A percentile compares a stretch with the other conserved stretches of the same genome.
Conservation (phyloP, 2,329 filamentous ascomycete genomes). For the Talaromyces rugulosus region DNA sequence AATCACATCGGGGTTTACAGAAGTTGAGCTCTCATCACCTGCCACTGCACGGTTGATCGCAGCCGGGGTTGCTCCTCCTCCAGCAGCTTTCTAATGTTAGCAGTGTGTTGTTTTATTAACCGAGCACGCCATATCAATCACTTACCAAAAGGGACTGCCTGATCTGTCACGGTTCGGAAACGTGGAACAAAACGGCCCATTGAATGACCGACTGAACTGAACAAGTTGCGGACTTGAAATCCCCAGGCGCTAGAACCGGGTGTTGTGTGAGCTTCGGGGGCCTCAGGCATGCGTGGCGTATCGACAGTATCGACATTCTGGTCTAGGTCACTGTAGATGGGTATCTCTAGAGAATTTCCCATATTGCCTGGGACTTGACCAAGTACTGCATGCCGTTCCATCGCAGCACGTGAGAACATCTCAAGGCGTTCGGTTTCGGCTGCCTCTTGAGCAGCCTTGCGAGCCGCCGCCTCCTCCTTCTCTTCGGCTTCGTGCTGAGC, state of each 20-base stretch:
- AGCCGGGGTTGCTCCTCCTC: conserved; percentile 2
- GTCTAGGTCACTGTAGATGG: background rate
- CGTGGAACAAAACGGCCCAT: conserved; percentile 10
- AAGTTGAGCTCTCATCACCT: background rate
- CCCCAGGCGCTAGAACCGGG: conserved; percentile 7
- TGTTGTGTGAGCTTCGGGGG: conserved; percentile 1
- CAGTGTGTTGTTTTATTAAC: background rate
- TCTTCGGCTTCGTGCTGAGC: conserved; percentile 5
- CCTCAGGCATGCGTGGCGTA: background rate
- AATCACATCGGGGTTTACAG: background rate
- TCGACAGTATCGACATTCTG: background rate
- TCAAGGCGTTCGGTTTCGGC: conserved; percentile 4
- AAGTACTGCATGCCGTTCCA: conserved; percentile 8
- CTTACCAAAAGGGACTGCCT: conserved; percentile 12
- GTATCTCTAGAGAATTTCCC: conserved; percentile 1
- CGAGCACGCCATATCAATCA: background rate
- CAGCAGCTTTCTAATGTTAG: conserved; percentile 7
- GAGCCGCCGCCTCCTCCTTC: background rate
- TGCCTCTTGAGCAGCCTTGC: conserved; percentile 5
- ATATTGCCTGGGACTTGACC: conserved; percentile 7
- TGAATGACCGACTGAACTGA: conserved; percentile 4
- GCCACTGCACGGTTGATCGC: background rate
- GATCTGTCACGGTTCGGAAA: conserved; percentile 3
- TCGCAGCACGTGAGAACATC: conserved; percentile 4
- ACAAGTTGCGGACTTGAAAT: conserved; percentile 3